These are phyloP conservation scores for Hericium rajendrae DNA, from an alignment of 768 basidiomycete species.

Conservation along the genomic window DNA sequence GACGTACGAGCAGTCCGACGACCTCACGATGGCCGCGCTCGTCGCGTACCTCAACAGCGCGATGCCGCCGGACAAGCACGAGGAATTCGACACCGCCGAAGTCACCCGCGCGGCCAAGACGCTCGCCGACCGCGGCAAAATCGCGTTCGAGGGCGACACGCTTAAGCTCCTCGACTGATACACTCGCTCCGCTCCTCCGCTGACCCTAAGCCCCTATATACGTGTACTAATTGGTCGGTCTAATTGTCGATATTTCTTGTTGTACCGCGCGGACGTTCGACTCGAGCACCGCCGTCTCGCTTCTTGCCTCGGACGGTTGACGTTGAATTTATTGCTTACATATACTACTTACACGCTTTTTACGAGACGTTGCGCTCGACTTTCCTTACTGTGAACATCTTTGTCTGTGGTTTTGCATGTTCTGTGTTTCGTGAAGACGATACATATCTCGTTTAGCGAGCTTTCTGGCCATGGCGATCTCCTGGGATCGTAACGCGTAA, in stretches of 20 bases:
- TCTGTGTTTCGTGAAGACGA: too few species aligned
- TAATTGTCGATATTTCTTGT: not conserved
- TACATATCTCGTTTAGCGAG: too few species aligned
- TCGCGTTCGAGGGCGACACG: constrained; percentile 25
- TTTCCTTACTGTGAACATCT: too few species aligned
- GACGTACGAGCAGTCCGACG: constrained; percentile 58
- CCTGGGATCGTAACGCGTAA: too few species aligned
- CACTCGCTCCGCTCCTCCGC: not conserved
- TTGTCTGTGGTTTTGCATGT: too few species aligned
- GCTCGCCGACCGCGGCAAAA: constrained; percentile 21
- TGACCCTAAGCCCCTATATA: not conserved
- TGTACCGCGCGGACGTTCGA: not conserved
- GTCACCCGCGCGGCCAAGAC: constrained; percentile 31
- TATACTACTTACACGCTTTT: too few species aligned
- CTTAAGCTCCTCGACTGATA: constrained; percentile 13
- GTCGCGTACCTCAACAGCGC: constrained; percentile 68
- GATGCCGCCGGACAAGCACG: constrained; percentile 69
- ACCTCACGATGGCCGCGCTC: constrained; percentile 59
- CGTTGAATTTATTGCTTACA: too few species aligned
- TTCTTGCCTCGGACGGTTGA: too few species aligned
- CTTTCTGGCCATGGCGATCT: too few species aligned
- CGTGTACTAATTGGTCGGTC: not conserved
- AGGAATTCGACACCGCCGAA: constrained; percentile 73
- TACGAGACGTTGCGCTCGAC: too few species aligned
- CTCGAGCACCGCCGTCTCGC: not conserved